Conservation (phyloP, 495 filamentous ascomycete species). For the Glonium stellatum region DNA sequence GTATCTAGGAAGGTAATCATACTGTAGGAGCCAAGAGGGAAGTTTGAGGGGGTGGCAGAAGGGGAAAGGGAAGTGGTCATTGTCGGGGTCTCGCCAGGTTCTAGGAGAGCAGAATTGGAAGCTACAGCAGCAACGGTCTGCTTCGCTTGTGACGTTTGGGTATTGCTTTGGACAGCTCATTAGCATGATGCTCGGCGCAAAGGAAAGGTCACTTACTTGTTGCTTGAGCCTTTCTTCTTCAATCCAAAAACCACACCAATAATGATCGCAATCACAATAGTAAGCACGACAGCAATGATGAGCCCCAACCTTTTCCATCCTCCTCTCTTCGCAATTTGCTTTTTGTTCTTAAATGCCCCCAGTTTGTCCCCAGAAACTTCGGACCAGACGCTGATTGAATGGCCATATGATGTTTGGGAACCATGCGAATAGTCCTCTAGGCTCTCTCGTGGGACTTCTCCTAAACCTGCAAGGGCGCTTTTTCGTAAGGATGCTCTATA, state of each 20-base stretch:
- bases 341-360: constrained; percentile 17
- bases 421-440: constrained; percentile 10
- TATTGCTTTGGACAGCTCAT: neutral
- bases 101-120: constrained; percentile 2
- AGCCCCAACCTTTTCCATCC: constrained; percentile 29
- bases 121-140: neutral
- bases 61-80: constrained; percentile 9
- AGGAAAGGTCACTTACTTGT: constrained; percentile 1
- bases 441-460: constrained; percentile 22
- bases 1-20: constrained; percentile 49
- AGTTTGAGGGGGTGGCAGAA: constrained; percentile 28
- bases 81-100: constrained; percentile 4
- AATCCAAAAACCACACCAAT: constrained; percentile 22
- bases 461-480: constrained; percentile 9
- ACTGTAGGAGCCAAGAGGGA: constrained; percentile 51
- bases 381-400: constrained; percentile 22
- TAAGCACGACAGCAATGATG: constrained; percentile 13
- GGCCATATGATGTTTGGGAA: constrained; percentile 4
- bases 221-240: constrained; percentile 19
- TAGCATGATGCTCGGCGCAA: neutral
- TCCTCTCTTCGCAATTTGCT: constrained; percentile 28
- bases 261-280: constrained; percentile 16
- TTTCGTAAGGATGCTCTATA: constrained; percentile 14
- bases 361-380: constrained; percentile 19
- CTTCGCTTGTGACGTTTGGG: no score